A percentile compares a stretch with the other conserved stretches of the same genome.
phyloP scores from a whole-genome alignment of 75 land plant genomes.

The Larix kaempferi region DNA sequence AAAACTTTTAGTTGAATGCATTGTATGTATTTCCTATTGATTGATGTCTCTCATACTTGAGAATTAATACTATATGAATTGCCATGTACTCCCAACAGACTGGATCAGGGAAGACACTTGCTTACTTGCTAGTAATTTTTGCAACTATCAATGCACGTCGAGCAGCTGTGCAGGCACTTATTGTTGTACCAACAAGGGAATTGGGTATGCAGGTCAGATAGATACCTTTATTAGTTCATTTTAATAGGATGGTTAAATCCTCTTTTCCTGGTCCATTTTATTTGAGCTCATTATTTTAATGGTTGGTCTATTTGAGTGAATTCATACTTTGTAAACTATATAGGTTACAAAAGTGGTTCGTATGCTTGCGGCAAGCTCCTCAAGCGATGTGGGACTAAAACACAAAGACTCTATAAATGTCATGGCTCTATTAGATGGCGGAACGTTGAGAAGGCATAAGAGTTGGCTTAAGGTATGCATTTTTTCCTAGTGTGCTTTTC shows the following conservation, averaged over 20 bases:
- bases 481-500: no score
- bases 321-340: not conserved
- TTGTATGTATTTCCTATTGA: no score
- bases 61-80: no score
- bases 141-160: constrained; percentile 23
- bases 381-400: constrained; percentile 23
- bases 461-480: constrained; percentile 40
- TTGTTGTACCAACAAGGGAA: constrained; percentile 94
- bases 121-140: constrained; percentile 52
- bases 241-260: not conserved
- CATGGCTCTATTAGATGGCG: constrained; percentile 95
- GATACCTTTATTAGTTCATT: not conserved
- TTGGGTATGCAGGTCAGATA: constrained; percentile 89
- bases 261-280: not conserved
- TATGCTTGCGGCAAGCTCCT: constrained; percentile 47
- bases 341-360: constrained; percentile 89
- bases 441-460: constrained; percentile 79
- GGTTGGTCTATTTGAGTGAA: not conserved
- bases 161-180: constrained; percentile 87
- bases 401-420: constrained; percentile 55
- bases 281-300: not conserved
- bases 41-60: no score
- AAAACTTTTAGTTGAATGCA: no score
- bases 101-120: constrained; percentile 92
- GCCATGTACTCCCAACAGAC: constrained; percentile 45